Conservation (phyloP, 2,329 filamentous ascomycete species). For the Annulohypoxylon truncatum region DNA sequence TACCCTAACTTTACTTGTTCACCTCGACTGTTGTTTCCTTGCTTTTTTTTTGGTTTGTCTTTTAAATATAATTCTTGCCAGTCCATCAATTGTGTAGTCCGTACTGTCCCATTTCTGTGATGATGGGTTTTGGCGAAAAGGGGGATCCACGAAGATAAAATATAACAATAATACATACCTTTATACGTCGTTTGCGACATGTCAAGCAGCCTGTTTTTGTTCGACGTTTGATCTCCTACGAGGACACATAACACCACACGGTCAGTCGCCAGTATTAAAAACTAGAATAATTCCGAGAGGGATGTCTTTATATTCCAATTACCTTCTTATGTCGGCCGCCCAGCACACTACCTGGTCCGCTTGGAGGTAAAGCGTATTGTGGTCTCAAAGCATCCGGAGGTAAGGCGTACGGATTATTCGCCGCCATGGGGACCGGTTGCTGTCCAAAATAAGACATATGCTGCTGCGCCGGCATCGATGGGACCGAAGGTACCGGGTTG, state of each 20-base stretch:
- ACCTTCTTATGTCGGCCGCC: constrained; percentile 69
- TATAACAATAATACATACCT: constrained; percentile 60
- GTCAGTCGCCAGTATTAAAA: constrained; percentile 44
- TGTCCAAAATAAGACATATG: constrained; percentile 58
- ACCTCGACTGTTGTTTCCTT: constrained; percentile 7
- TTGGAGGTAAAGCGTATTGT: constrained; percentile 60
- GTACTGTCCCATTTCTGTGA: neutral
- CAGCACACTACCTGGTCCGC: constrained; percentile 61
- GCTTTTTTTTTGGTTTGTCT: neutral
- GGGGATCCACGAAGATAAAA: constrained; percentile 32
- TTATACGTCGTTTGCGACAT: constrained; percentile 70
- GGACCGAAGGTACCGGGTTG: constrained; percentile 52
- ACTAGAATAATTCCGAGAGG: constrained; percentile 16
- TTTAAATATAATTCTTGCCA: constrained; percentile 5
- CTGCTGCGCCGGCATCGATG: constrained; percentile 51
- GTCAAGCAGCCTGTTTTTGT: constrained; percentile 73
- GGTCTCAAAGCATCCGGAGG: constrained; percentile 56
- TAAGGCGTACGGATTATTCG: constrained; percentile 56
- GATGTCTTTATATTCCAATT: constrained; percentile 38
- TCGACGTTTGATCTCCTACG: constrained; percentile 71
- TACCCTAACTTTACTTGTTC: constrained; percentile 6
- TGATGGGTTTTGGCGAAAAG: neutral
- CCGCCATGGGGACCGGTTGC: constrained; percentile 50
- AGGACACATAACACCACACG: constrained; percentile 35
- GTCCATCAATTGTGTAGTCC: neutral